phyloP scores from a whole-genome alignment of 805 yeast species.

The Starmerella riodocensis region DNA sequence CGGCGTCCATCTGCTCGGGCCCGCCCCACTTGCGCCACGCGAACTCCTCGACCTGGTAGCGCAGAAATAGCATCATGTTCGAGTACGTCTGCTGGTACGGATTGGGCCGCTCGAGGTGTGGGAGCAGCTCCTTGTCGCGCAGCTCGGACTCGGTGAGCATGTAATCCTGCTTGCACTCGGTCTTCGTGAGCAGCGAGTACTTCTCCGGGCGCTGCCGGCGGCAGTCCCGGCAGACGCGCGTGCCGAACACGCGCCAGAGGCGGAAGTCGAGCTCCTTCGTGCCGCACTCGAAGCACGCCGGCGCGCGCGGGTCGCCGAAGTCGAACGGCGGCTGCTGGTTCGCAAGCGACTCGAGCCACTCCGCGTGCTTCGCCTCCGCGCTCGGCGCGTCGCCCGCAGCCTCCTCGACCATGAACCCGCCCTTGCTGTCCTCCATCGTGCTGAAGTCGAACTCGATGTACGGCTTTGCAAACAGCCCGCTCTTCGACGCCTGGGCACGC shows the following conservation, averaged over 20 bases:
- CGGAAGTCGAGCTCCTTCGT: conserved; percentile 71
- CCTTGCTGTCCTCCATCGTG: conserved; percentile 75
- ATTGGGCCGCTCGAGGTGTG: conserved; percentile 76
- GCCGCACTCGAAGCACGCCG: conserved; percentile 71
- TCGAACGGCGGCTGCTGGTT: conserved; percentile 28
- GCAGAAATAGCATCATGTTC: conserved; percentile 79
- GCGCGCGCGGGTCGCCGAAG: conserved; percentile 54
- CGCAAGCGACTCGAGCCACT: conserved; percentile 22
- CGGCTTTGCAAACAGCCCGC: conserved; percentile 20
- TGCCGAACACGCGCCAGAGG: conserved; percentile 47
- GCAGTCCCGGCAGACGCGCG: conserved; percentile 72
- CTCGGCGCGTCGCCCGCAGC: conserved; percentile 20
- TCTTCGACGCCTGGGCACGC: conserved; percentile 5
- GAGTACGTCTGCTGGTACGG: conserved; percentile 85
- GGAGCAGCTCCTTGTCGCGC: conserved; percentile 51
- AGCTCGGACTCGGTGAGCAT: conserved; percentile 87
- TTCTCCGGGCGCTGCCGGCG: conserved; percentile 66
- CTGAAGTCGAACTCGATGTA: conserved; percentile 54
- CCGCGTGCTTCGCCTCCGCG: conserved; percentile 9
- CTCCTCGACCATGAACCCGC: conserved; percentile 60
- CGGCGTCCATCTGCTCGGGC: conserved; percentile 75
- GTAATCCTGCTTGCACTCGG: conserved; percentile 90
- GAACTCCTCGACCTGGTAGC: conserved; percentile 86
- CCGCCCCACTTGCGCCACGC: conserved; percentile 95
- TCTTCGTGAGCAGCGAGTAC: conserved; percentile 80